Percentiles rank a stretch among this genome's conserved stretches.
Evolutionary conservation across 768 basidiomycete species (phyloP).

Genomic region (Leucosporidium creatinivorum): DNA sequence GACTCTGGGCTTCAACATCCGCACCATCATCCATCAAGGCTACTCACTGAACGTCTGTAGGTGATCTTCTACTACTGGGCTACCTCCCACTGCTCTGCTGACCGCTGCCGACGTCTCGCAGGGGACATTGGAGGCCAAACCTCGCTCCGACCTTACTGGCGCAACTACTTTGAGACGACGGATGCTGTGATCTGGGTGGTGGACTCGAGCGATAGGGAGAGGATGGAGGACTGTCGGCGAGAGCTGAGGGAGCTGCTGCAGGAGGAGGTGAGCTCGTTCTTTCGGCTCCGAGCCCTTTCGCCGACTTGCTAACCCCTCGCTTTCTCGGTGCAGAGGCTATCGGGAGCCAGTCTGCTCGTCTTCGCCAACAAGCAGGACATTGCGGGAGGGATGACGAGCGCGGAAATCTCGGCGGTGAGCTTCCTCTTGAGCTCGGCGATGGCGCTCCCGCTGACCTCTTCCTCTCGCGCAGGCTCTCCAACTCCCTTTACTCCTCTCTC

Average conservation of each 20-base stretch:
- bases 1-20: slow-evolving; percentile 97
- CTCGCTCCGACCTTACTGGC: slow-evolving; percentile 93
- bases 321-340: slow-evolving; percentile 58
- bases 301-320: neutral
- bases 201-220: slow-evolving; percentile 83
- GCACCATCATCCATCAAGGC: slow-evolving; percentile 82
- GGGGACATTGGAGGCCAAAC: slow-evolving; percentile 99
- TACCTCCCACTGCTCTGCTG: neutral
- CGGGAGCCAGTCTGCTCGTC: slow-evolving; percentile 78
- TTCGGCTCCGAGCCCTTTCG: neutral
- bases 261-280: slow-evolving; percentile 68
- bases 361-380: slow-evolving; percentile 98
- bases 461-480: slow-evolving; percentile 6
- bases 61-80: slow-evolving; percentile 34
- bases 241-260: slow-evolving; percentile 78
- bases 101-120: slow-evolving; percentile 39
- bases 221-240: slow-evolving; percentile 79
- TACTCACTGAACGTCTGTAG: slow-evolving; percentile 62
- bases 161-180: slow-evolving; percentile 98
- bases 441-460: neutral
- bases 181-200: slow-evolving; percentile 99
- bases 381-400: slow-evolving; percentile 69
- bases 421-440: no score
- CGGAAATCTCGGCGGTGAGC: slow-evolving; percentile 74
- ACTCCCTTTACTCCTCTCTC: slow-evolving; percentile 9